These are phyloP conservation scores for Rheum nobile DNA, from an alignment of 148 eudicot genomes.

Conservation along the genomic window DNA sequence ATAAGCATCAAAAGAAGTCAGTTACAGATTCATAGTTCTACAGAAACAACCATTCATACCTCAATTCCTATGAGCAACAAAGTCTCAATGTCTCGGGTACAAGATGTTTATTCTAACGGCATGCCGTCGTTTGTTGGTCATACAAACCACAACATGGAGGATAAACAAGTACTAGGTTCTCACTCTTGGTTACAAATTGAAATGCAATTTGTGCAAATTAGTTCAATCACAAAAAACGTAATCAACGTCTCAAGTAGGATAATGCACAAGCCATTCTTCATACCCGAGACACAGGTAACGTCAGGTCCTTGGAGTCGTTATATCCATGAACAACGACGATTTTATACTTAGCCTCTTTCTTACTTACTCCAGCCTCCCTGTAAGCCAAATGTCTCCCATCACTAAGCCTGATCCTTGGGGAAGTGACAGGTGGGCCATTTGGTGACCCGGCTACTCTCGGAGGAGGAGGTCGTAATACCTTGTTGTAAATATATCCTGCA, in stretches of 20 bases:
- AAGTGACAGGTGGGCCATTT: constrained; percentile 12
- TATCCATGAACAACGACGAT: constrained; percentile 43
- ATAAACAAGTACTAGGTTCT: not conserved
- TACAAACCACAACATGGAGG: not conserved
- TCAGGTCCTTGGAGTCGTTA: constrained; percentile 49
- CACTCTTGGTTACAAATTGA: not conserved
- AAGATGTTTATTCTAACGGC: no score
- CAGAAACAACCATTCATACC: not conserved
- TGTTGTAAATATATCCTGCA: not conserved
- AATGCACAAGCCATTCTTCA: not conserved
- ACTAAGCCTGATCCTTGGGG: constrained; percentile 14
- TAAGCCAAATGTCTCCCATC: constrained; percentile 17
- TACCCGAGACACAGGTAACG: constrained; percentile 40
- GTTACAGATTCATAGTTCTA: not conserved
- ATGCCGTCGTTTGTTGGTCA: not conserved
- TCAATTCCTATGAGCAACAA: not conserved
- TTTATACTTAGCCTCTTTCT: constrained; percentile 6
- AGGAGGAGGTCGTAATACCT: not conserved
- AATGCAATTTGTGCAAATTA: not conserved
- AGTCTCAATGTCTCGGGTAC: not conserved
- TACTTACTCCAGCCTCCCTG: constrained; percentile 12
- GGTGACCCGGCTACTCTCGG: constrained; percentile 24
- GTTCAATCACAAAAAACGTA: not conserved
- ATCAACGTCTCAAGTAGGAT: not conserved
- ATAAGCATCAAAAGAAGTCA: not conserved